These are phyloP conservation scores for Penicillium aurantiogriseum DNA, from an alignment of 2,329 filamentous ascomycete genomes.

Conservation along the genomic window DNA sequence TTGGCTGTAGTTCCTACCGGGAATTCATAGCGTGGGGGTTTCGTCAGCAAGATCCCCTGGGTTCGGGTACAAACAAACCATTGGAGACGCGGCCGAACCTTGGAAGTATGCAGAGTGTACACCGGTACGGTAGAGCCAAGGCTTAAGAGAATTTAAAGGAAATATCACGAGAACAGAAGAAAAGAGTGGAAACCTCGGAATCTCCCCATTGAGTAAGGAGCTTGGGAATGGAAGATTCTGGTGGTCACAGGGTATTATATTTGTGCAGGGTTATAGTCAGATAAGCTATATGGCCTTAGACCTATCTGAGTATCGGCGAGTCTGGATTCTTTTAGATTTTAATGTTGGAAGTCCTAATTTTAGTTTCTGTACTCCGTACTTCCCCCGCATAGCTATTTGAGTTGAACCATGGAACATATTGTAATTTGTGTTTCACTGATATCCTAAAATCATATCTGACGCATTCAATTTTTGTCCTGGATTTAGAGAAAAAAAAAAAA, in stretches of 20 bases:
- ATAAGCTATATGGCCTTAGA: constrained; percentile 5
- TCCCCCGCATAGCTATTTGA: neutral
- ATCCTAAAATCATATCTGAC: neutral
- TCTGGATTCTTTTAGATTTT: neutral
- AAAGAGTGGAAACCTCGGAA: constrained; percentile 8
- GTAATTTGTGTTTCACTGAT: neutral
- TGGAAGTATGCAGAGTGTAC: neutral
- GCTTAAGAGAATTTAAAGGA: neutral
- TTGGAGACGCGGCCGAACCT: neutral
- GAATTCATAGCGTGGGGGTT: neutral
- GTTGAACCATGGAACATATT: neutral
- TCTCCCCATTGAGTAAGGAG: constrained; percentile 12
- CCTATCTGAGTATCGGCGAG: neutral
- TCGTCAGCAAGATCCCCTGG: neutral
- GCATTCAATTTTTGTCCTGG: neutral
- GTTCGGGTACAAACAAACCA: neutral
- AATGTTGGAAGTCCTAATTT: neutral
- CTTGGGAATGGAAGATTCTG: constrained; percentile 8
- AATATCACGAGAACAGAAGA: neutral
- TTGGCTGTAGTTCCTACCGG: neutral
- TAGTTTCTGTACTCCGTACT: neutral
- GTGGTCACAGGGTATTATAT: constrained; percentile 3
- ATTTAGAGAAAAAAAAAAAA: neutral
- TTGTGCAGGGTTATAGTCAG: neutral
- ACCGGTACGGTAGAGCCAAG: neutral